These are phyloP conservation scores for Tylopilus sp. DNA, from an alignment of 768 basidiomycete genomes.

Conservation along the genomic window DNA sequence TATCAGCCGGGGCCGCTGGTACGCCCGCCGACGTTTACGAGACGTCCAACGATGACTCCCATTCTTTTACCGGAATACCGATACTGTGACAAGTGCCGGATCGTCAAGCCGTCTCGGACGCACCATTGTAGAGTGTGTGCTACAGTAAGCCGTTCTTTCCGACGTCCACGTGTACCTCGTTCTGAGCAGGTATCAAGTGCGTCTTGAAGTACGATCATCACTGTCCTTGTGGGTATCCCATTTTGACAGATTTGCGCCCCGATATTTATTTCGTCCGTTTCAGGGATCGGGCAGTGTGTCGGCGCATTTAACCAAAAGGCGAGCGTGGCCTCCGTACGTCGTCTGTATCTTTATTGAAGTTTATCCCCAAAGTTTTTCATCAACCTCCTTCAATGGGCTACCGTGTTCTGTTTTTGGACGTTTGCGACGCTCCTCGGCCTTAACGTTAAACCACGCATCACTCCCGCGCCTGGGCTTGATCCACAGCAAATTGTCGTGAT, in stretches of 20 bases:
- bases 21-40: conserved; percentile 17
- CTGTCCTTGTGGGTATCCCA: conserved; percentile 66
- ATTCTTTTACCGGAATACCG: conserved; percentile 60
- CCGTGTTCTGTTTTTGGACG: conserved; percentile 59
- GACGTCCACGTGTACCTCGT: not conserved
- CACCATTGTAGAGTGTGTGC: conserved; percentile 85
- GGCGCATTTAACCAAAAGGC: conserved; percentile 91
- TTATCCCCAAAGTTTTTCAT: conserved; percentile 64
- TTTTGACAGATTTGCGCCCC: not conserved
- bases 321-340: conserved; percentile 7
- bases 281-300: conserved; percentile 93
- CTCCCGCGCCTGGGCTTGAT: conserved; percentile 40
- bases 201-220: conserved; percentile 85
- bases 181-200: conserved; percentile 46
- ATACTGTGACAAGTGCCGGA: conserved; percentile 60
- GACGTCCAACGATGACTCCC: conserved; percentile 40
- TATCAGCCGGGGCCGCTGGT: conserved; percentile 3
- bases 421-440: conserved; percentile 58
- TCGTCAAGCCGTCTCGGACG: conserved; percentile 70
- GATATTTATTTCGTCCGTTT: not conserved
- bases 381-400: conserved; percentile 68
- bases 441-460: conserved; percentile 36
- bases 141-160: conserved; percentile 48
- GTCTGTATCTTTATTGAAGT: not conserved
- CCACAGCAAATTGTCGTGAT: conserved; percentile 70